Percentiles rank a stretch among this genome's conserved stretches.
These are phyloP conservation scores for Corchorus olitorius DNA, from an alignment of 345 rosid species.

Conservation along the genomic window DNA sequence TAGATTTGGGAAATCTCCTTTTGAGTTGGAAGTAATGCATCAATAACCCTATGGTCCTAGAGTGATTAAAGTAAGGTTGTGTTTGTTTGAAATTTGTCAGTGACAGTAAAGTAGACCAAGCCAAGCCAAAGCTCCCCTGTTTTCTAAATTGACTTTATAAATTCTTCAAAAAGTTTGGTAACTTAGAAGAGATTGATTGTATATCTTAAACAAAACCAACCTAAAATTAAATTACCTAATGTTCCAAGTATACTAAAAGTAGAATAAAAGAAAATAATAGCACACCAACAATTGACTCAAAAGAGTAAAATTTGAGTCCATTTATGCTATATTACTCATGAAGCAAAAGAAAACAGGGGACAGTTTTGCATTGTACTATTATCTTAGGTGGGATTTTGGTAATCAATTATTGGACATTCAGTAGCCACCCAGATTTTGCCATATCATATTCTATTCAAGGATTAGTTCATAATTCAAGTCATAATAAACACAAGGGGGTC, in stretches of 20 bases:
- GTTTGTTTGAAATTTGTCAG: neutral
- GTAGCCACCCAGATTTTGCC: slow-evolving; percentile 25
- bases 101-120: neutral
- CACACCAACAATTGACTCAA: too few relatives aligned
- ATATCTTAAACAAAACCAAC: neutral
- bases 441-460: slow-evolving; percentile 6
- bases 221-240: neutral
- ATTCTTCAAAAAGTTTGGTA: neutral
- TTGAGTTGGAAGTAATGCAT: neutral
- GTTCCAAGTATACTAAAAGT: neutral
- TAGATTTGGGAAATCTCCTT: slow-evolving; percentile 6
- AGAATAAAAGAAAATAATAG: too few relatives aligned
- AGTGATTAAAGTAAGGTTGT: neutral
- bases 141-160: neutral
- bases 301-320: too few relatives aligned
- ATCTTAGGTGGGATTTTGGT: slow-evolving; percentile 25
- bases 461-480: neutral
- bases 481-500: neutral
- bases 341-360: slow-evolving; percentile 5
- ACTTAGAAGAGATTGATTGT: neutral
- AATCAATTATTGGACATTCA: slow-evolving; percentile 18
- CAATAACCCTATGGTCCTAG: slow-evolving; percentile 6
- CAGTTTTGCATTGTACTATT: neutral
- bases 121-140: neutral
- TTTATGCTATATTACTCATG: neutral